A percentile compares a stretch with the other conserved stretches of the same genome.
phyloP scores from a whole-genome alignment of 164 flowering plant species.

The Stephania yunnanensis region DNA sequence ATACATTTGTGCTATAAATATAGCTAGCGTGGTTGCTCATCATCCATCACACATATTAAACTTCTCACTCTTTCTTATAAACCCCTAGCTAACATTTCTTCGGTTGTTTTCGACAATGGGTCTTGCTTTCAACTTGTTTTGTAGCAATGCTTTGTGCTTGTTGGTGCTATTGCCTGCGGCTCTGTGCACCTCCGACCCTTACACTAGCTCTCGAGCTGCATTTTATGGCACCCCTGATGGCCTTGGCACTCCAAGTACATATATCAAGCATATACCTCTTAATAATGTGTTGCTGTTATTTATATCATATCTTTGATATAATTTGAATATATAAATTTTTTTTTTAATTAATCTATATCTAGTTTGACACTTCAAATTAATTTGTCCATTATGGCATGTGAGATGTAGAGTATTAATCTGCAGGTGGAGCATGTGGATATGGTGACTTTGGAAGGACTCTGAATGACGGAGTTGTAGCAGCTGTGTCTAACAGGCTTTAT shows the following conservation, averaged over 20 bases:
- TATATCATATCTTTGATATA: too few species aligned
- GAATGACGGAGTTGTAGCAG: conserved; percentile 59
- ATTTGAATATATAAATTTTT: too few species aligned
- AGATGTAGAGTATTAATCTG: too few species aligned
- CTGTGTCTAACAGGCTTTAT: conserved; percentile 47
- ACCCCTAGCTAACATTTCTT: not conserved
- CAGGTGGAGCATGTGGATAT: conserved; percentile 88
- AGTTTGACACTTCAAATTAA: not conserved
- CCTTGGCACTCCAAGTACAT: conserved; percentile 68
- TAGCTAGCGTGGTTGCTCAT: not conserved
- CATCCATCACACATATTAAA: not conserved
- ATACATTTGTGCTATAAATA: not conserved
- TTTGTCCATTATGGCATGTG: not conserved
- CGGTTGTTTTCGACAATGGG: not conserved
- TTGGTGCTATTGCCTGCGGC: conserved; percentile 38
- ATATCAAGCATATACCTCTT: conserved; percentile 4
- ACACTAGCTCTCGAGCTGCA: conserved; percentile 53
- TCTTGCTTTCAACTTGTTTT: not conserved
- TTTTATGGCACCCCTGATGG: conserved; percentile 85
- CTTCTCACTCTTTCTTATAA: not conserved
- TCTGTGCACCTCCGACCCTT: conserved; percentile 32
- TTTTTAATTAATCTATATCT: not conserved
- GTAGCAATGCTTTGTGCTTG: conserved; percentile 10
- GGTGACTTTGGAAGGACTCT: conserved; percentile 69
- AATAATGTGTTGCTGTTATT: too few species aligned